Evolutionary conservation across 2,329 filamentous ascomycete genomes (phyloP).

Genomic region (Aschersonia sp.): DNA sequence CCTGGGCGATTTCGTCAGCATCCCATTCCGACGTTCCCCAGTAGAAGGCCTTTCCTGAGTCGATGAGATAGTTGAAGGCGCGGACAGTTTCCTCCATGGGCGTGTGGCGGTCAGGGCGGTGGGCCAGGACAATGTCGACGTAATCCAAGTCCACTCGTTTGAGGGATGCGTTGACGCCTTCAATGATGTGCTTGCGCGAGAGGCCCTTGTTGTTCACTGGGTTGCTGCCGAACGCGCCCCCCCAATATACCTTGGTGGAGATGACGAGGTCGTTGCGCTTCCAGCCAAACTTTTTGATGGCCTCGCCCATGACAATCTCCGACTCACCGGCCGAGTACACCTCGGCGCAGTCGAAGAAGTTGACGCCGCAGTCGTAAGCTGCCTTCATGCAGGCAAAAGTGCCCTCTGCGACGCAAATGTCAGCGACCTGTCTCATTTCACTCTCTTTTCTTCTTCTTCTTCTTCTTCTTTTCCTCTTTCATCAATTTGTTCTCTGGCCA

Average conservation of each 20-base stretch:
- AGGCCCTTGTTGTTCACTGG: slow-evolving; percentile 53
- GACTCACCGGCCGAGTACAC: slow-evolving; percentile 43
- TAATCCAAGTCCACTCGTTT: slow-evolving; percentile 42
- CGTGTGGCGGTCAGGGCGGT: slow-evolving; percentile 51
- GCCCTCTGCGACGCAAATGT: slow-evolving; percentile 12
- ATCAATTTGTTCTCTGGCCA: too few species aligned
- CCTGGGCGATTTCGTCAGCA: slow-evolving; percentile 49
- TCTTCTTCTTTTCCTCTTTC: too few species aligned
- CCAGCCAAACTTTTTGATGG: slow-evolving; percentile 45
- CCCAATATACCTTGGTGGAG: slow-evolving; percentile 39
- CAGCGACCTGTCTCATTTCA: not conserved
- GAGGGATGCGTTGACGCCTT: slow-evolving; percentile 46
- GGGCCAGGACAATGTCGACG: slow-evolving; percentile 56
- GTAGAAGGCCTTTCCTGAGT: slow-evolving; percentile 53
- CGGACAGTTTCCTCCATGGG: slow-evolving; percentile 59
- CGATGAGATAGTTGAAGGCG: slow-evolving; percentile 56
- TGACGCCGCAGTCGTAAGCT: slow-evolving; percentile 44
- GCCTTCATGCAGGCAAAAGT: slow-evolving; percentile 47
- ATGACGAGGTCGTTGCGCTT: slow-evolving; percentile 46
- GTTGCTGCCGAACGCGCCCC: slow-evolving; percentile 42
- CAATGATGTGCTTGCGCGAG: slow-evolving; percentile 54
- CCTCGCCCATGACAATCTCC: slow-evolving; percentile 47
- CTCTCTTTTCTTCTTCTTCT: too few species aligned
- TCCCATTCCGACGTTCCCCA: slow-evolving; percentile 59
- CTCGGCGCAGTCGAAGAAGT: slow-evolving; percentile 50